Conservation (phyloP, 2,329 filamentous ascomycete genomes). For the Aspergillus brasiliensis region DNA sequence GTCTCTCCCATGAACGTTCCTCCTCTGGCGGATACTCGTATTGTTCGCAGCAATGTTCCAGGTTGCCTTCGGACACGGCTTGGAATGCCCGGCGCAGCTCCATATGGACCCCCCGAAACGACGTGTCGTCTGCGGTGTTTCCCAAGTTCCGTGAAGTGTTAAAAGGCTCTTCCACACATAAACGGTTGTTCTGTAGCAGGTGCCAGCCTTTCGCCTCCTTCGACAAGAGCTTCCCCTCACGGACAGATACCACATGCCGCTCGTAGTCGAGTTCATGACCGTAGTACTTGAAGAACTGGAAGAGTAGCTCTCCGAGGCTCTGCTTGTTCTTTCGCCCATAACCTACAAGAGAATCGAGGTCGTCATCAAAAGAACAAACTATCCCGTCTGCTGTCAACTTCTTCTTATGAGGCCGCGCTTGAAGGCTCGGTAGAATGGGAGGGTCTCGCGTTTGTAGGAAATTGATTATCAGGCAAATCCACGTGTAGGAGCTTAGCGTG, state of each 20-base stretch:
- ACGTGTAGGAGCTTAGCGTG: constrained; percentile 96
- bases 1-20: constrained; percentile 58
- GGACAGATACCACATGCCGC: constrained; percentile 79
- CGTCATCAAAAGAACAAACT: constrained; percentile 80
- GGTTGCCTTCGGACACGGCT: constrained; percentile 72
- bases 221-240: constrained; percentile 74
- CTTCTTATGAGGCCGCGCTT: constrained; percentile 69
- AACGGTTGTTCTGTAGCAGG: constrained; percentile 72
- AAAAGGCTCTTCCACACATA: constrained; percentile 97
- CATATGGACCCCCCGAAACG: constrained; percentile 85
- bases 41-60: constrained; percentile 82
- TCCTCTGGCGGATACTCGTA: constrained; percentile 88
- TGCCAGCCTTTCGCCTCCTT: constrained; percentile 91
- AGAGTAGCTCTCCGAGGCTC: constrained; percentile 80
- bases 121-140: constrained; percentile 94
- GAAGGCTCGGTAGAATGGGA: constrained; percentile 81
- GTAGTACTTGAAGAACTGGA: constrained; percentile 94
- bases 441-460: constrained; percentile 87
- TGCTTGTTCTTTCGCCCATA: constrained; percentile 81
- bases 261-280: constrained; percentile 92
- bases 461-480: constrained; percentile 98
- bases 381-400: constrained; percentile 64
- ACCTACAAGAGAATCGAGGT: constrained; percentile 71
- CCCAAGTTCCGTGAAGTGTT: constrained; percentile 86
- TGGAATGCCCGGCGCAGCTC: constrained; percentile 90